Evolutionary conservation across 176 grass and related monocot genomes (phyloP).

Genomic region (Miscanthus lutarioriparius): DNA sequence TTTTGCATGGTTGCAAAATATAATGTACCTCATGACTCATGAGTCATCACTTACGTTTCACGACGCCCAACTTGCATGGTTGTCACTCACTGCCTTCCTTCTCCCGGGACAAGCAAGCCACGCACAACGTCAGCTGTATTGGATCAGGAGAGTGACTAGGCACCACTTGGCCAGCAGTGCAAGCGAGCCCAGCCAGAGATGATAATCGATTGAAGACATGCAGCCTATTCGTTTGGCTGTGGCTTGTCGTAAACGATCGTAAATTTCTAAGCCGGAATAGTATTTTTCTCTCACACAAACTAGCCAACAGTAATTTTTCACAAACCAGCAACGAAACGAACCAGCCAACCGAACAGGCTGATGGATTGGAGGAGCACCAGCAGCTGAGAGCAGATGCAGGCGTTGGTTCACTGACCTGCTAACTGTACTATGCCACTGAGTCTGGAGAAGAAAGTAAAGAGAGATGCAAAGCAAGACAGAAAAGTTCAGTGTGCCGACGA

Average conservation of each 20-base stretch:
- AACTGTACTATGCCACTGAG: too few relatives aligned
- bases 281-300: too few relatives aligned
- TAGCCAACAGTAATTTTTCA: too few relatives aligned
- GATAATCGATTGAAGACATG: conserved; percentile 8
- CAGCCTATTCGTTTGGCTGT: too few relatives aligned
- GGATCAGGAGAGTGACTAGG: conserved; percentile 37
- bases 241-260: too few relatives aligned
- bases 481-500: not conserved
- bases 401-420: too few relatives aligned
- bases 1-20: not conserved
- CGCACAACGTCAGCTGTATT: not conserved
- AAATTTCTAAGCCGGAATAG: too few relatives aligned
- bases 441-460: not conserved
- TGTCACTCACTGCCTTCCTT: not conserved
- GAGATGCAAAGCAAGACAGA: not conserved
- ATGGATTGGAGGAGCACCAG: not conserved
- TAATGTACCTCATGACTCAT: not conserved
- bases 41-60: conserved; percentile 23
- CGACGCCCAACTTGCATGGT: not conserved
- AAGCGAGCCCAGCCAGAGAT: not conserved
- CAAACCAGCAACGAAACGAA: too few relatives aligned
- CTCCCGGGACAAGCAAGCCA: conserved; percentile 27
- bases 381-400: too few relatives aligned
- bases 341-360: too few relatives aligned
- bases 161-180: not conserved